Evolutionary conservation across 2,329 filamentous ascomycete genomes (phyloP).

Genomic region (Aquanectria penicillioides): DNA sequence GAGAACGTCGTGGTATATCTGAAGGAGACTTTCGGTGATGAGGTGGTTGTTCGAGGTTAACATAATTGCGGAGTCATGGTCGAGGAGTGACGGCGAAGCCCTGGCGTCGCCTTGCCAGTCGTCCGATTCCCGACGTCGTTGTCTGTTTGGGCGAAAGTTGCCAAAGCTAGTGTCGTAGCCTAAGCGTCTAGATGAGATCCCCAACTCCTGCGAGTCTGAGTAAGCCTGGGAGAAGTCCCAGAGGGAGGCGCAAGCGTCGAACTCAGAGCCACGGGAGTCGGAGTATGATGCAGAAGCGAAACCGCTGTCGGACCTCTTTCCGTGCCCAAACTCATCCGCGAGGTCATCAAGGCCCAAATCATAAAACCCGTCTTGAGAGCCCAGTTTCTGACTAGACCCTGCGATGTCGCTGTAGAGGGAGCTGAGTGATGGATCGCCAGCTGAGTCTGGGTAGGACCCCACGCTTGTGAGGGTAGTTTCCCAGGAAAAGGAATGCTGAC

Average conservation of each 20-base stretch:
- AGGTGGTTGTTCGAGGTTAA: slow-evolving; percentile 45
- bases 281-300: slow-evolving; percentile 18
- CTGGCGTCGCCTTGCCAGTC: slow-evolving; percentile 15
- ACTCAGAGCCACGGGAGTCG: slow-evolving; percentile 20
- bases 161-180: neutral
- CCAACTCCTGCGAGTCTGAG: neutral
- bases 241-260: slow-evolving; percentile 20
- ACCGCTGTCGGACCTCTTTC: slow-evolving; percentile 9
- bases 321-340: neutral
- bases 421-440: neutral
- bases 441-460: slow-evolving; percentile 6
- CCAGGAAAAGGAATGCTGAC: slow-evolving; percentile 21
- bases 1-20: slow-evolving; percentile 63
- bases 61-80: slow-evolving; percentile 36
- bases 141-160: neutral
- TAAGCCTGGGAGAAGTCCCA: slow-evolving; percentile 21
- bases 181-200: slow-evolving; percentile 15
- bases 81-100: slow-evolving; percentile 23
- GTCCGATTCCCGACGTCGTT: slow-evolving; percentile 2
- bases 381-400: neutral
- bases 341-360: slow-evolving; percentile 11
- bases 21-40: slow-evolving; percentile 55
- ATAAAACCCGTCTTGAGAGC: neutral
- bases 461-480: slow-evolving; percentile 22
- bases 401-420: slow-evolving; percentile 1